These are phyloP conservation scores for Serendipita vermifera DNA, from an alignment of 768 basidiomycete genomes.

Conservation along the genomic window DNA sequence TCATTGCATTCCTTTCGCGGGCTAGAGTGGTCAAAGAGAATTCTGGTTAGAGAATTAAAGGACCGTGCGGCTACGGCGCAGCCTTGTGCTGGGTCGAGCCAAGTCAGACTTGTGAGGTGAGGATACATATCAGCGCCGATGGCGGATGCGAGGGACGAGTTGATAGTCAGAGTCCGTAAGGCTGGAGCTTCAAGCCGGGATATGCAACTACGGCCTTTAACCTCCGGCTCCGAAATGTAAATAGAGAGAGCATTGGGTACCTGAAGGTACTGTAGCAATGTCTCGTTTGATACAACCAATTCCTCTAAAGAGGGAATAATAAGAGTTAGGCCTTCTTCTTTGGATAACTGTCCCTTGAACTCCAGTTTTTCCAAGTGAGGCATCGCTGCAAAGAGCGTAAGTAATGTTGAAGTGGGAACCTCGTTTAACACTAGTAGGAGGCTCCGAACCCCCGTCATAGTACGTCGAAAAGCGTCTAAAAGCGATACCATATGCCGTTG, in stretches of 20 bases:
- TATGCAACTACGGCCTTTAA: not conserved
- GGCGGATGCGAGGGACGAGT: not conserved
- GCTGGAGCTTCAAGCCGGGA: not conserved
- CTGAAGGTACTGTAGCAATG: not conserved
- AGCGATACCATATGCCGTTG: not conserved
- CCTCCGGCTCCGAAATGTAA: not conserved
- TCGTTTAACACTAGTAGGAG: not conserved
- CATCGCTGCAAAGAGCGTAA: no score
- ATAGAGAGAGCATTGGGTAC: not conserved
- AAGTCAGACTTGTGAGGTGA: not conserved
- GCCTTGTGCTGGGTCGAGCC: not conserved
- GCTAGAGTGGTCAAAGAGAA: conserved; percentile 2
- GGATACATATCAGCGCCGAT: not conserved
- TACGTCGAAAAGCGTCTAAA: not conserved
- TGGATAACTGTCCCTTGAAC: not conserved
- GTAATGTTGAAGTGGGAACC: not conserved
- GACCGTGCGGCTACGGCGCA: not conserved
- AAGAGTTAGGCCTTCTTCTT: not conserved
- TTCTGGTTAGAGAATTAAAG: not conserved
- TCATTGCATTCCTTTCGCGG: conserved; percentile 8
- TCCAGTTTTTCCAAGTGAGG: not conserved
- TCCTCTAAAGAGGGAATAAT: not conserved
- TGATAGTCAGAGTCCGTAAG: not conserved
- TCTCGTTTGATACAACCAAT: not conserved
- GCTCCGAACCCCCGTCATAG: not conserved